Percentiles rank a stretch among this genome's conserved stretches.
Conservation (phyloP, 768 basidiomycete species). For the Mrakia gelida region DNA sequence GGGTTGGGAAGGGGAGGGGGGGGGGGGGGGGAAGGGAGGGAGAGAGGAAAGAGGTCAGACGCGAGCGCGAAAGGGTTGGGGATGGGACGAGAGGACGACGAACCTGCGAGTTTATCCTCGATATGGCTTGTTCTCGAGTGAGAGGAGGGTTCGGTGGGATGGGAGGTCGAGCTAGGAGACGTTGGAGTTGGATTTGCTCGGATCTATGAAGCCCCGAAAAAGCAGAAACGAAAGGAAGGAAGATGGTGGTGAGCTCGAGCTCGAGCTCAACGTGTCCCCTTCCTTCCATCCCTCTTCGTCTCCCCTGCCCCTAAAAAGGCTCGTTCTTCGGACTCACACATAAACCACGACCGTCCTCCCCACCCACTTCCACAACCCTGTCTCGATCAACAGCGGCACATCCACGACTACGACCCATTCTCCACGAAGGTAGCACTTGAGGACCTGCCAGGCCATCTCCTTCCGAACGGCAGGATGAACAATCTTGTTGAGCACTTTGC, state of each 20-base stretch:
- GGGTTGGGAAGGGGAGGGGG: too few species aligned
- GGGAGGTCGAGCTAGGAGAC: conserved; percentile 63
- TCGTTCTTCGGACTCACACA: conserved; percentile 55
- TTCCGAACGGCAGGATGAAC: conserved; percentile 85
- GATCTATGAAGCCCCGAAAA: conserved; percentile 53
- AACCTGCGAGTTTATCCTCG: conserved; percentile 74
- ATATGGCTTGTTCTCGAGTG: conserved; percentile 60
- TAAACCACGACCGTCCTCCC: conserved; percentile 83
- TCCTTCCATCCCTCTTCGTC: not conserved
- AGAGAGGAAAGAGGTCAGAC: too few species aligned
- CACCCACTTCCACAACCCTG: conserved; percentile 75
- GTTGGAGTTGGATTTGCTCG: conserved; percentile 71
- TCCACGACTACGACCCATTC: conserved; percentile 77
- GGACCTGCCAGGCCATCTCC: conserved; percentile 65
- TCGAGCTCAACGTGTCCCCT: not conserved
- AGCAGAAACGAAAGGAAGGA: not conserved
- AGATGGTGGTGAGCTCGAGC: not conserved
- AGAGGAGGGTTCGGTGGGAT: conserved; percentile 53
- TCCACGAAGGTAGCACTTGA: conserved; percentile 70
- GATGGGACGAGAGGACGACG: conserved; percentile 53
- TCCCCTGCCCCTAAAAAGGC: too few species aligned
- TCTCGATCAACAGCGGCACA: conserved; percentile 87
- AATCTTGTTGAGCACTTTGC: conserved; percentile 72
- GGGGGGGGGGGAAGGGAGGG: too few species aligned
- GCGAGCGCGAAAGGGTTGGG: not conserved